These are phyloP conservation scores for Fomitopsis serialis DNA, from an alignment of 768 basidiomycete genomes.

Conservation along the genomic window DNA sequence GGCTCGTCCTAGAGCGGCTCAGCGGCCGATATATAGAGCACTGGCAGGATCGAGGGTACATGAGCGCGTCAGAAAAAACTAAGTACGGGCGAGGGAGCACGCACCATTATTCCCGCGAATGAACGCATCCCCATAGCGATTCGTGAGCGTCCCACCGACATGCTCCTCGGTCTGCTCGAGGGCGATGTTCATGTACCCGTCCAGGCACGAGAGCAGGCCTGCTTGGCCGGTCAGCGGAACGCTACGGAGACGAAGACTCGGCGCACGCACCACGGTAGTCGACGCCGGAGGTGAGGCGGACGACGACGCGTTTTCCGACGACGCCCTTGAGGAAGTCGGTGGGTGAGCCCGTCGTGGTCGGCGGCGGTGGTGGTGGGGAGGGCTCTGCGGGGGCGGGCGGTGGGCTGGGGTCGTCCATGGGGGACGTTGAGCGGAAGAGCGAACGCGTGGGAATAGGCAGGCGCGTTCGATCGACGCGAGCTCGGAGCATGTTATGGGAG, in stretches of 20 bases:
- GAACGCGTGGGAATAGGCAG: too few relatives aligned
- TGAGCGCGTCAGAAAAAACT: not conserved
- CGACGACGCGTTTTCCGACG: slow-evolving; percentile 57
- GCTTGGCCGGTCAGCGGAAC: not conserved
- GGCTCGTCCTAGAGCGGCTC: too few relatives aligned
- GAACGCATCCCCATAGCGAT: slow-evolving; percentile 92
- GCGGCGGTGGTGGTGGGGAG: slow-evolving; percentile 42
- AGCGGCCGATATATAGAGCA: too few relatives aligned
- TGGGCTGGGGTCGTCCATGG: slow-evolving; percentile 24
- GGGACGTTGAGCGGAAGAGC: too few relatives aligned
- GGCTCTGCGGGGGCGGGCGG: slow-evolving; percentile 32
- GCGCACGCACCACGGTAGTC: slow-evolving; percentile 76
- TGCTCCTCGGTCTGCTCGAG: slow-evolving; percentile 97
- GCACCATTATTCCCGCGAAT: slow-evolving; percentile 90
- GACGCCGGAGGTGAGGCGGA: slow-evolving; percentile 88
- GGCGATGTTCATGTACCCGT: slow-evolving; percentile 99
- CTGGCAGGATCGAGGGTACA: too few relatives aligned
- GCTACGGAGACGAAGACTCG: too few relatives aligned
- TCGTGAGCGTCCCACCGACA: slow-evolving; percentile 81
- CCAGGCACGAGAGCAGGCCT: slow-evolving; percentile 93
- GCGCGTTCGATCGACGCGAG: too few relatives aligned
- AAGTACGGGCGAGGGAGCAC: slow-evolving; percentile 10
- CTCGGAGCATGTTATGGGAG: too few relatives aligned
- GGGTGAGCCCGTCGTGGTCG: slow-evolving; percentile 65
- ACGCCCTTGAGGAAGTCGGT: slow-evolving; percentile 86